Evolutionary conservation across 306 rosid genomes (phyloP), one percentile per base, ranked within the genome.

Genomic region (Pyrus bretschneideri): DNA sequence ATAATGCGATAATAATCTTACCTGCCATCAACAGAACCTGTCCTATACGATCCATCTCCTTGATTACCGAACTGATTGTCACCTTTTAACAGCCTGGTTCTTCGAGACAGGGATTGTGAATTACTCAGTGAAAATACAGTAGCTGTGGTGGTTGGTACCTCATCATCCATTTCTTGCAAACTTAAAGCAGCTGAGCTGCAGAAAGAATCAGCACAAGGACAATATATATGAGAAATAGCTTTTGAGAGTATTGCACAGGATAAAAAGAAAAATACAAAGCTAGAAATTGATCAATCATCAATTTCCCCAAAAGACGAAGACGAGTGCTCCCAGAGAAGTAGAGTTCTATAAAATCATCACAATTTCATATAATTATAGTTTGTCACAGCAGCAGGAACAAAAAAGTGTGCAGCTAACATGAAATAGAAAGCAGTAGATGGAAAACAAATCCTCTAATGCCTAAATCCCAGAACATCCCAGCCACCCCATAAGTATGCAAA

Each of bases 51-150:
- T 83, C 93, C 98, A 87, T 90, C 97, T 55, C 85, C 88, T 79
- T 85, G 92, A 76, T 72, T 71, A 74, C 87, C 78, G 77, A 74
- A 72, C 74, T 88, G 96, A 85, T 30, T 88, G 85, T 92, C 98
- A 70, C 96, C 99, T 83, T 90, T 92, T 72, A 91, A 74, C 75
- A 68, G 83, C 84, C 93, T 91, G 45, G 98, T 96, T 89, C 99
- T 96, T 83, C 99, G 92, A 84, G 99, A 96, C 77, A 86, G 84
- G 68, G 98, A 69, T 75, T 91, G 99, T 31, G 97, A 88, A 84
- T 81, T 87, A 81, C 87, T 86, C 77, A 87, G 75, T 23, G 88
- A 72, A 75, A 88, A 86, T 78, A 89, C 89, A 78, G 83, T 79
- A 78, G 98, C 96, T 57, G 95, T 88, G 83, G 96, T 87, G 81